These are phyloP conservation scores for Porogramme epimiltina DNA, from an alignment of 1,284 basidiomycete genomes.

Conservation along the genomic window DNA sequence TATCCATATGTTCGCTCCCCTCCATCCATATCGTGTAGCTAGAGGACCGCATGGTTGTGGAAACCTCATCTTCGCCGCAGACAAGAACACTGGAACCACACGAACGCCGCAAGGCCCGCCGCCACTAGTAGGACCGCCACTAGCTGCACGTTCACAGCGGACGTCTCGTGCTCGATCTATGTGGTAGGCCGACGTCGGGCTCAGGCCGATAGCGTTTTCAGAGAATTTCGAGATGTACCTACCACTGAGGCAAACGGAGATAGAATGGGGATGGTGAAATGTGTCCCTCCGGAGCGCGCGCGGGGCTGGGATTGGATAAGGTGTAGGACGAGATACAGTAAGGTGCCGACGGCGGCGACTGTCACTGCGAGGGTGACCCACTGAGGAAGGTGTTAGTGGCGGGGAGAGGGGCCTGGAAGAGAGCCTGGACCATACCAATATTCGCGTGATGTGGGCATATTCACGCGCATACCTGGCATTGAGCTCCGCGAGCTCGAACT, in stretches of 20 bases:
- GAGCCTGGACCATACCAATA: constrained; percentile 7
- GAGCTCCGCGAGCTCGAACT: constrained; percentile 10
- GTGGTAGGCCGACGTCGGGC: neutral
- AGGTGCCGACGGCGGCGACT: neutral
- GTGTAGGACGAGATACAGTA: neutral
- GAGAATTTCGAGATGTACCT: constrained; percentile 22
- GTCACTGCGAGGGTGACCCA: constrained; percentile 3
- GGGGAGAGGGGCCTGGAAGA: neutral
- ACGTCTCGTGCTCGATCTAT: constrained; percentile 66
- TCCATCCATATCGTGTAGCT: no score
- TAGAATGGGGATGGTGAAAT: constrained; percentile 70
- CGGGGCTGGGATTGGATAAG: constrained; percentile 2
- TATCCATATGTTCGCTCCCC: no score
- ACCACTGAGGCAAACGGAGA: constrained; percentile 73
- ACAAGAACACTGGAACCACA: constrained; percentile 16
- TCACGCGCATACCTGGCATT: constrained; percentile 3
- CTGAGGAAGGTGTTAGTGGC: neutral
- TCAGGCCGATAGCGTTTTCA: neutral
- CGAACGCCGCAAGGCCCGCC: neutral
- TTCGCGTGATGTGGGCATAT: constrained; percentile 2
- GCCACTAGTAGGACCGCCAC: constrained; percentile 36
- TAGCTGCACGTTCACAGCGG: constrained; percentile 48
- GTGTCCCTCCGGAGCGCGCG: constrained; percentile 40
- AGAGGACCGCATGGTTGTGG: no score
- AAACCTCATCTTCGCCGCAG: neutral